phyloP scores from a whole-genome alignment of 148 eudicot genomes.

The Chenopodium suecicum region DNA sequence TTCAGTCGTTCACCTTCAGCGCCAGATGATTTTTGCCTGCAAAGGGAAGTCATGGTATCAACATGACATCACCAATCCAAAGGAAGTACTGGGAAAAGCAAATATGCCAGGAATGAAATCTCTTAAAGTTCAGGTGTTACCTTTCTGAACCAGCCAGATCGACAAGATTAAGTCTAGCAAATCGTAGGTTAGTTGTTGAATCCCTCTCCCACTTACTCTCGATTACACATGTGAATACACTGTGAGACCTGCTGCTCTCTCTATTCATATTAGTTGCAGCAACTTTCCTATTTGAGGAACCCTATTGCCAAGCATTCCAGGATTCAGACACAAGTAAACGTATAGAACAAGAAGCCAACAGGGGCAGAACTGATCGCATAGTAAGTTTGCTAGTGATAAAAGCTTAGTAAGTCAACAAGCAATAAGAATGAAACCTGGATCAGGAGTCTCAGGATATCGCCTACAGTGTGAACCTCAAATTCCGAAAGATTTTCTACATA shows the following conservation, averaged over 20 bases:
- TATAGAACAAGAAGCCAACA: not conserved
- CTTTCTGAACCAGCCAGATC: conserved; percentile 99
- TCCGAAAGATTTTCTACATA: conserved; percentile 97
- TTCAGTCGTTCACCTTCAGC: conserved; percentile 99
- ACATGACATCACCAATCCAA: conserved; percentile 2
- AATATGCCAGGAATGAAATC: not conserved
- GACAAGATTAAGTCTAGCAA: conserved; percentile 94
- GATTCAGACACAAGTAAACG: conserved; percentile 17
- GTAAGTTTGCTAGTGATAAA: conserved; percentile 4
- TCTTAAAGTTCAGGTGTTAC: conserved; percentile 31
- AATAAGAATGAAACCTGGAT: conserved; percentile 53
- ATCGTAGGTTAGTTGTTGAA: conserved; percentile 71
- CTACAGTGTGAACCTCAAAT: conserved; percentile 86
- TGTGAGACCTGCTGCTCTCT: conserved; percentile 98
- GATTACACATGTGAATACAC: conserved; percentile 89
- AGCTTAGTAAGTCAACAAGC: not conserved
- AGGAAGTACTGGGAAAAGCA: conserved; percentile 1
- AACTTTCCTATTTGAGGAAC: conserved; percentile 89
- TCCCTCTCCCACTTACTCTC: conserved; percentile 98
- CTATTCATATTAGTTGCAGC: conserved; percentile 97
- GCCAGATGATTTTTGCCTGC: conserved; percentile 96
- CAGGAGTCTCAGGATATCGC: conserved; percentile 80
- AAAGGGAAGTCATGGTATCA: conserved; percentile 3
- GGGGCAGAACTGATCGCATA: not conserved
- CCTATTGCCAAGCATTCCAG: conserved; percentile 44